A percentile compares a stretch with the other conserved stretches of the same genome.
Conservation (phyloP, 2,329 filamentous ascomycete genomes). For the Neonectria faginata region DNA sequence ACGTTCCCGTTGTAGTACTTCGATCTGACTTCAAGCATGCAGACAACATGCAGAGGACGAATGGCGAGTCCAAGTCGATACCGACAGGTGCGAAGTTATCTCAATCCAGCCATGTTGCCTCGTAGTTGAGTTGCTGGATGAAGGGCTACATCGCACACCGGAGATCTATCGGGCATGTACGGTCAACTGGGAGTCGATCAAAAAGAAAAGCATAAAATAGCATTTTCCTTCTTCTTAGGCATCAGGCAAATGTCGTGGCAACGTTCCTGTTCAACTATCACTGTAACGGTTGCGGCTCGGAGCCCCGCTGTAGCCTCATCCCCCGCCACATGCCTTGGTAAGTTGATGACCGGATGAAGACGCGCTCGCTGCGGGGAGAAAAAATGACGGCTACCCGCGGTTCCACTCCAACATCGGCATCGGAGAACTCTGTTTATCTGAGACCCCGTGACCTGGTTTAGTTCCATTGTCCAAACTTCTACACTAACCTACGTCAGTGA, state of each 20-base stretch:
- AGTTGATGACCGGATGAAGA: neutral
- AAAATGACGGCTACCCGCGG: constrained; percentile 6
- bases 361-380: constrained; percentile 3
- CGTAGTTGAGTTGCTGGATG: neutral
- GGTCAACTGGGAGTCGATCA: neutral
- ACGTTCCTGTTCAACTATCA: neutral
- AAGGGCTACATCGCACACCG: neutral
- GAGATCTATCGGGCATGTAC: neutral
- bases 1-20: neutral
- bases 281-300: neutral
- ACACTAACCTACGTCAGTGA: neutral
- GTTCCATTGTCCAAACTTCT: neutral
- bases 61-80: neutral
- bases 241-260: neutral
- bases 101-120: neutral
- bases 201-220: neutral
- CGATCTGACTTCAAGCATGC: neutral
- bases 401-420: neutral
- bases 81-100: neutral
- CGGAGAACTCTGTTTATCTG: constrained; percentile 6
- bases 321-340: constrained; percentile 1
- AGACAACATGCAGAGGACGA: neutral
- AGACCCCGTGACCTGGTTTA: constrained; percentile 12
- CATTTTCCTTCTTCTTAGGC: neutral
- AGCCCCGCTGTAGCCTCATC: neutral